Base-by-base conservation (phyloP, 2,329 filamentous ascomycete species). In the Nothopassalora personata region DNA sequence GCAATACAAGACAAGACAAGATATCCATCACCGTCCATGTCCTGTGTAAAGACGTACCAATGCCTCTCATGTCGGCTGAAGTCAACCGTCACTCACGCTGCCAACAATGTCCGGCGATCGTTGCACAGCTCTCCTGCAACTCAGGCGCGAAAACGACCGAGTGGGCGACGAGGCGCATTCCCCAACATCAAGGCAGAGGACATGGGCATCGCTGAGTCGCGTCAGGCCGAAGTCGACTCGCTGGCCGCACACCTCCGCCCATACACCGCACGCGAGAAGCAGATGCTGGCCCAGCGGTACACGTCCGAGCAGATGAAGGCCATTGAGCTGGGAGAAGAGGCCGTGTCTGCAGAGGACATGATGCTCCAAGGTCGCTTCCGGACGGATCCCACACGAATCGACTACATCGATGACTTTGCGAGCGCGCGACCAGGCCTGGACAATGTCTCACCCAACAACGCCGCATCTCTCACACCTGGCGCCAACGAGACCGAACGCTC, bases 341-440 rank as follows among this genome's bases (percentile, higher is more conserved):
- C 88, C 65, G 86, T 97, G 72, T 82, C 88, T 70, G 78, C 87
- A 9, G 80, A 85, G 65, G 90, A 97, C 74, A 72, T 97, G 71
- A 80, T 87, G 46, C 80, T 84, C 34, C 88, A 94, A 76, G 89
- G 87, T 64, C 81, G 84, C 47, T 74, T 89, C 67, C 86, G 91
- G 61, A 81, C 79, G 56, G 91, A 96, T 72, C 82, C 86, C 8
- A 89, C 90, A 79, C 80, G 80, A 55, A 78, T 92, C 53, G 80
- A 84, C 61, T 94, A 96, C 74, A 77, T 93, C 57, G 91, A 97
- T 72, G 90, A 96, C 74, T 88, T 96, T 70, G 84, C 88, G 60
- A 82, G 83, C 58, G 82, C 93, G 63, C 84, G 90, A 70, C 90
- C 91, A 55, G 80, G 90, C 53, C 83, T 94, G 61, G 93, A 97